A percentile compares a stretch with the other conserved stretches of the same genome.
These are phyloP conservation scores for Stephanodiscus minutulus DNA, from an alignment of 108 stramenopile species.

Conservation along the genomic window DNA sequence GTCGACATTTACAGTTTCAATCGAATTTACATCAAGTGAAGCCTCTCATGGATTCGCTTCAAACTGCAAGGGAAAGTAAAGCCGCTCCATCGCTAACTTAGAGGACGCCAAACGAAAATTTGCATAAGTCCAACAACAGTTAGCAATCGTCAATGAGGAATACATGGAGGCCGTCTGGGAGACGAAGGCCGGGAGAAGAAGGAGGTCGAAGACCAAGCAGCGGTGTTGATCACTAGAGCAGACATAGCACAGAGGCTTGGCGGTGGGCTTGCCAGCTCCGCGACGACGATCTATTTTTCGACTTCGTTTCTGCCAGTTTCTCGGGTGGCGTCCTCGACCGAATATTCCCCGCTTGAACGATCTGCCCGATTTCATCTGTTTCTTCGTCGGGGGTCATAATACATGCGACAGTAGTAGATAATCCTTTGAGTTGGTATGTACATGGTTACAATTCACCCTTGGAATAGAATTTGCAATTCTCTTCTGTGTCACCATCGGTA, in stretches of 20 bases:
- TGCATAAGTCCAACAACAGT: constrained; percentile 49
- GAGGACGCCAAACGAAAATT: constrained; percentile 75
- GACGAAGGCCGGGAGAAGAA: constrained; percentile 82
- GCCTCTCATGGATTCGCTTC: constrained; percentile 86
- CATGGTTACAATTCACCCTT: not conserved
- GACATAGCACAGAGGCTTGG: constrained; percentile 85
- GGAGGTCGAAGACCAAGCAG: constrained; percentile 83
- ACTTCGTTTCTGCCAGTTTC: no score
- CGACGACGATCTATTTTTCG: no score
- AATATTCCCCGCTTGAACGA: no score
- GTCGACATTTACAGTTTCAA: constrained; percentile 87
- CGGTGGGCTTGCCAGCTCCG: constrained; percentile 78
- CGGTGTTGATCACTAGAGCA: constrained; percentile 63
- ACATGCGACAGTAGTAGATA: not conserved
- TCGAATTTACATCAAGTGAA: constrained; percentile 92
- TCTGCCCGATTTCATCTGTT: no score
- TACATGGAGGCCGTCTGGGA: constrained; percentile 72
- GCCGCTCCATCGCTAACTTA: constrained; percentile 67
- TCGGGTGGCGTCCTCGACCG: no score
- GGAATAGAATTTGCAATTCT: no score
- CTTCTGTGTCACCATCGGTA: not conserved
- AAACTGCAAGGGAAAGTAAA: constrained; percentile 74
- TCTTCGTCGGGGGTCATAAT: no score
- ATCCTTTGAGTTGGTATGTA: not conserved
- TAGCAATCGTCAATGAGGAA: constrained; percentile 55